phyloP scores from a whole-genome alignment of 75 land plant genomes.

The Pseudotsuga menziesii region DNA sequence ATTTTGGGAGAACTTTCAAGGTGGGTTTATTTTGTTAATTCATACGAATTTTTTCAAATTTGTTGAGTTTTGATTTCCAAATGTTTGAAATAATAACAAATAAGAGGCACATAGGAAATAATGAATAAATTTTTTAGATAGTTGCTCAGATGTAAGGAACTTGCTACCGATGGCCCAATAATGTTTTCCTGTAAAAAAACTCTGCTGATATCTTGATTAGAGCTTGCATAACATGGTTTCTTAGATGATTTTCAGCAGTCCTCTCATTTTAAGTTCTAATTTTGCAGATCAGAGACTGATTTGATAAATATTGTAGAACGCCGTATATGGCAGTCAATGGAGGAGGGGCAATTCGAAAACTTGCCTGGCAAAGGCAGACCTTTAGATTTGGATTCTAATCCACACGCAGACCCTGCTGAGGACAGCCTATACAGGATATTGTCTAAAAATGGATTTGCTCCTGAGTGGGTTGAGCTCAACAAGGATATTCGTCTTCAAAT shows the following conservation, averaged over 20 bases:
- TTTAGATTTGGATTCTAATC: slow-evolving; percentile 47
- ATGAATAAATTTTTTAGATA: background rate
- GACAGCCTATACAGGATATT: slow-evolving; percentile 72
- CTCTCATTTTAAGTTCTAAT: background rate
- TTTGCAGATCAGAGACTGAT: slow-evolving; percentile 75
- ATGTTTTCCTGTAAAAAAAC: background rate
- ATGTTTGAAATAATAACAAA: background rate
- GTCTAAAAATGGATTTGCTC: slow-evolving; percentile 75
- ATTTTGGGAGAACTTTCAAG: too few species aligned
- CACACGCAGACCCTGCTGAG: slow-evolving; percentile 87
- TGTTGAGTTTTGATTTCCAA: background rate
- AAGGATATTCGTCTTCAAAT: slow-evolving; percentile 62
- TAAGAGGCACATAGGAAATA: background rate
- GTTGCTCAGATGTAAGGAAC: background rate
- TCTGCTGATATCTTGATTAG: slow-evolving; percentile 3
- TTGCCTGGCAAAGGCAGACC: slow-evolving; percentile 86
- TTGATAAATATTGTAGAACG: slow-evolving; percentile 70
- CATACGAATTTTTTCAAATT: background rate
- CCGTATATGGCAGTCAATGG: slow-evolving; percentile 71
- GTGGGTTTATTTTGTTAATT: background rate
- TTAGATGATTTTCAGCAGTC: background rate
- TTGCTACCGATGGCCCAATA: background rate
- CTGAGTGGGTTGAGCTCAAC: slow-evolving; percentile 92
- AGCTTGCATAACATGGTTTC: background rate
- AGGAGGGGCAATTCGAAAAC: slow-evolving; percentile 83